A percentile compares a stretch with the other conserved stretches of the same genome.
phyloP scores from a whole-genome alignment of 331 rosid species.

The Quercus tomentella region DNA sequence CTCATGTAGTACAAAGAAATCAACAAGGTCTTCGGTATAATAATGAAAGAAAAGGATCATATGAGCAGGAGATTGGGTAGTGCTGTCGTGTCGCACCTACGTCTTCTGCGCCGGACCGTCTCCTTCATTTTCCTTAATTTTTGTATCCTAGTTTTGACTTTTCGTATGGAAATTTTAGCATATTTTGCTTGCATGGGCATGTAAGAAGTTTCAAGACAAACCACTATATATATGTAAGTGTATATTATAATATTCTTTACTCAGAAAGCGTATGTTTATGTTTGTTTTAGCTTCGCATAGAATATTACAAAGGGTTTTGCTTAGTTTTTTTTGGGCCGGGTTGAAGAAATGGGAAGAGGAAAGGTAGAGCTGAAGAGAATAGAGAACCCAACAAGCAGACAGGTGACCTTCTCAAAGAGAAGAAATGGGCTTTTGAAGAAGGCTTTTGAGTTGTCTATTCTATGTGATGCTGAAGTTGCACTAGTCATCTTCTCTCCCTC shows the following conservation, averaged over 20 bases:
- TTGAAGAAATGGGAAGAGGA: conserved; percentile 43
- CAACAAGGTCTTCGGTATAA: background rate
- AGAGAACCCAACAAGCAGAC: conserved; percentile 46
- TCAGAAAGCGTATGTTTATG: background rate
- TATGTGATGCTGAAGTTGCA: conserved; percentile 52
- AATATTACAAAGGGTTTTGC: background rate
- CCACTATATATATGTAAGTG: too few species aligned
- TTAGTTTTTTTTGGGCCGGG: background rate
- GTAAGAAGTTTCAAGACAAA: too few species aligned
- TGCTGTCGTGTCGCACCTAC: background rate
- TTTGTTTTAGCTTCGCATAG: background rate
- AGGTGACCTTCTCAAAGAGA: conserved; percentile 51
- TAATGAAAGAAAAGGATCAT: background rate
- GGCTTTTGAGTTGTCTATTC: conserved; percentile 48
- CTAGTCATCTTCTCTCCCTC: conserved; percentile 43
- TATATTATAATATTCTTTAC: background rate
- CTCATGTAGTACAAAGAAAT: background rate
- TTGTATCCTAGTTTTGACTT: background rate
- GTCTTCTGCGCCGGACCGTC: background rate
- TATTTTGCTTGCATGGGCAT: background rate
- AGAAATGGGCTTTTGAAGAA: conserved; percentile 50
- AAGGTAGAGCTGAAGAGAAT: conserved; percentile 54
- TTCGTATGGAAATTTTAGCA: background rate
- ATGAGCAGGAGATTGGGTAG: background rate
- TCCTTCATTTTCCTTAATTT: background rate